Evolutionary conservation across 306 rosid genomes (phyloP), one percentile per base, ranked within the genome.

Genomic region (Clitoria ternatea): DNA sequence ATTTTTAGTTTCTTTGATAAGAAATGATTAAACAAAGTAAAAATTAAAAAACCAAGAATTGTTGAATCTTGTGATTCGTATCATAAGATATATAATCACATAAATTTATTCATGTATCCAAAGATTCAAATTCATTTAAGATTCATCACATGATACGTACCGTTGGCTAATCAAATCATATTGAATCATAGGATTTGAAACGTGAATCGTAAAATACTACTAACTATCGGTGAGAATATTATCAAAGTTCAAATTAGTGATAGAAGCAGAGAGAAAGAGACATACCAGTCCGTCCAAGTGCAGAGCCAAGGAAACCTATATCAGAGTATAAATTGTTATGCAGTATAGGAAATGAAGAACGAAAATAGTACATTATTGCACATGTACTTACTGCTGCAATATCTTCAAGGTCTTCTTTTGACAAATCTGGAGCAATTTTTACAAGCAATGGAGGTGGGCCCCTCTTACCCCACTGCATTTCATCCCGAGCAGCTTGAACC

Each of bases 401-500:
- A 80, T 94, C 98, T 86, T 94, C 98, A 48, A 94, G 98, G 80
- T 94, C 98, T 63, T 87, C 94, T 78, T 87, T 94, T 52, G 98
- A 94, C 88, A 94, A 83, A 82, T 94, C 98, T 3, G 97, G 98
- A 62, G 98, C 98, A 62, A 94, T 94, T 87, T 94, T 94, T 77
- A 94, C 98, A 32, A 94, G 90, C 90, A 94, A 84, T 1, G 98
- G 98, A 65, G 98, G 98, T 49, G 96, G 96, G 22, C 98, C 98
- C 85, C 90, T 97, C 77, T 94, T 97, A 26, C 96, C 98, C 98
- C 97, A 94, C 85, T 94, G 98, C 98, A 94, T 94, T 79, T 94
- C 98, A 80, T 94, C 95, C 54, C 98, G 91, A 70, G 98, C 97
- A 53, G 94, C 97, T 65, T 94, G 98, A 79, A 94, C 87, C 98